Conservation (phyloP, 371 early-diverging fungal species). For the Apophysomyces elegans region DNA sequence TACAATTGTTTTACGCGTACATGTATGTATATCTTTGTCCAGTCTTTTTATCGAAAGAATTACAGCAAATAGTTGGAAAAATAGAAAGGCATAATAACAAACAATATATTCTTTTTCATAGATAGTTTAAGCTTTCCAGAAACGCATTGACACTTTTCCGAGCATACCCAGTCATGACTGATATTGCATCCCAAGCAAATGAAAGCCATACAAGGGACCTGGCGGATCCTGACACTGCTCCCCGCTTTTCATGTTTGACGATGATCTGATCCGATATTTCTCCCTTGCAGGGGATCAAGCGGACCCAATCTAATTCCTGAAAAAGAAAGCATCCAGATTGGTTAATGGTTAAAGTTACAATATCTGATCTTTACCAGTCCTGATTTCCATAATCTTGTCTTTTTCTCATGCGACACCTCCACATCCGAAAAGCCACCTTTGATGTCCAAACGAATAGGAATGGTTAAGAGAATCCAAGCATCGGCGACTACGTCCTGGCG, state of each 20-base stretch:
- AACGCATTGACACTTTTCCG: neutral
- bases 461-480: constrained; percentile 19
- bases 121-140: neutral
- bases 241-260: neutral
- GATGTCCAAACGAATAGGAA: constrained; percentile 16
- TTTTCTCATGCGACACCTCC: constrained; percentile 16
- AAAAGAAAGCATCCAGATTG: neutral
- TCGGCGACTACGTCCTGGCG: constrained; percentile 16
- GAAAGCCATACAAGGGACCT: neutral
- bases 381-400: constrained; percentile 21
- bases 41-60: no score
- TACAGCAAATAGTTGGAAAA: no score
- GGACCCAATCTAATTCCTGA: constrained; percentile 29
- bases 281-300: constrained; percentile 7
- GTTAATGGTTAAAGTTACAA: neutral
- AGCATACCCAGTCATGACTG: neutral
- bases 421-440: constrained; percentile 16
- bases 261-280: neutral
- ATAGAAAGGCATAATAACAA: no score
- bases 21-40: no score
- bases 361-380: constrained; percentile 21
- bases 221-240: neutral
- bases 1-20: no score
- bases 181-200: neutral
- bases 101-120: no score